These are phyloP conservation scores for Chiua virens DNA, from an alignment of 768 basidiomycete genomes.

Conservation along the genomic window DNA sequence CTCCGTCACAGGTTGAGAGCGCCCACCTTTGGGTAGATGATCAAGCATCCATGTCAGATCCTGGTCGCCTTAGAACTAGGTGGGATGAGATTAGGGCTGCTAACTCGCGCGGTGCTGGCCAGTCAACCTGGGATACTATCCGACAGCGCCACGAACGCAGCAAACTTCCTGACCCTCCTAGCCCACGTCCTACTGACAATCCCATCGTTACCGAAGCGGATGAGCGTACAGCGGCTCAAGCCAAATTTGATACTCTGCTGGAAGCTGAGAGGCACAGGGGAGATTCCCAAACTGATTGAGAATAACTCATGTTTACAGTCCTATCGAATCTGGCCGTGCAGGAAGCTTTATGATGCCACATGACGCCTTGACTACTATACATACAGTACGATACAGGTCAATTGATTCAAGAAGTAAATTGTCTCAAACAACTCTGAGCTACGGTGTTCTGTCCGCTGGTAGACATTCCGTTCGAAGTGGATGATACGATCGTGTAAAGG, in stretches of 20 bases:
- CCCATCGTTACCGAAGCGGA: slow-evolving; percentile 17
- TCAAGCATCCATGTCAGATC: slow-evolving; percentile 4
- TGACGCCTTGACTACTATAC: background rate
- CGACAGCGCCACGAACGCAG: slow-evolving; percentile 55
- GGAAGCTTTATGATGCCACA: background rate
- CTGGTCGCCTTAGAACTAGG: slow-evolving; percentile 32
- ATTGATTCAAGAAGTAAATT: slow-evolving; percentile 4
- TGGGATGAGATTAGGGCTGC: slow-evolving; percentile 70
- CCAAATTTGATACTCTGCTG: slow-evolving; percentile 55
- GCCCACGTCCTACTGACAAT: slow-evolving; percentile 3
- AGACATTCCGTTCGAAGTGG: slow-evolving; percentile 4
- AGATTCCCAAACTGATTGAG: slow-evolving; percentile 21
- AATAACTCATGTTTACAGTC: background rate
- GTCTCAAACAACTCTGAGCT: slow-evolving; percentile 10
- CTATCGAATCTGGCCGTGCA: background rate
- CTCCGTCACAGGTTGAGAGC: background rate
- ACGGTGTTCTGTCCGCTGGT: slow-evolving; percentile 3
- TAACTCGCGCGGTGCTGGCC: slow-evolving; percentile 42
- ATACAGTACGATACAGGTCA: slow-evolving; percentile 6
- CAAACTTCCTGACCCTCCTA: slow-evolving; percentile 14
- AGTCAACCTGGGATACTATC: slow-evolving; percentile 67
- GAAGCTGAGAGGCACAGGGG: slow-evolving; percentile 52
- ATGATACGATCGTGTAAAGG: slow-evolving; percentile 4
- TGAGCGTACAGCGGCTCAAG: slow-evolving; percentile 49
- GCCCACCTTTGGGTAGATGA: slow-evolving; percentile 5